Base-by-base conservation (phyloP, 2,329 filamentous ascomycete genomes). In the Fonsecaea pedrosoi region DNA sequence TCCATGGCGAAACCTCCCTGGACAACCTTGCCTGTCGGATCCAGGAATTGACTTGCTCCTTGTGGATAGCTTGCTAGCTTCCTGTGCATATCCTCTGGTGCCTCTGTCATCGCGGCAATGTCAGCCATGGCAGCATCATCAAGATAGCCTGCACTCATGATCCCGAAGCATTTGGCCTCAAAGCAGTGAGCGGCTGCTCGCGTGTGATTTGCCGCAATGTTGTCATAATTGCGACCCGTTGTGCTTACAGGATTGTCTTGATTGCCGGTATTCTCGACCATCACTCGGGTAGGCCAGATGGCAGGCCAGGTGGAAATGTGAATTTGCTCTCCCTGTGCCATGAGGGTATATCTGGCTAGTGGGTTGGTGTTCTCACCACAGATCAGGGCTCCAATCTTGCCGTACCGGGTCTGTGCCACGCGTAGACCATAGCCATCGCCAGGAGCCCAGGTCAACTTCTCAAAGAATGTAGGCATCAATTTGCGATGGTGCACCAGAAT, bases 361-460 rank as follows among this genome's bases (percentile, higher is more conserved):
- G 84, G 84, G 66, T 87, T 87, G 0, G 84, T 86, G 57, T 87
- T 87, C 73, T 87, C 85, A 1, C 85, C 85, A 68, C 85, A 87
- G 15, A 87, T 85, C 61, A 86, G 72, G 3, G 74, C 77, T 0
- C 84, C 84, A 9, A 86, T 78, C 60, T 78, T 82, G 1, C 83
- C 84, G 55, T 78, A 78, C 0, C 69, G 64, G 0, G 82, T 84
- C 0, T 84, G 77, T 0, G 81, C 79, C 0, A 86, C 80, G 0
- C 74, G 75, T 3, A 87, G 70, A 0, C 85, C 85, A 34, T 81
- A 64, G 0, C 84, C 85, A 70, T 87, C 85, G 0, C 85, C 85
- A 1, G 80, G 79, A 0, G 77, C 77, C 85, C 85, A 87, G 0
- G 81, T 84, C 25, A 87, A 69, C 69, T 86, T 86, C 74, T 87